These are phyloP conservation scores for Nicotiana noctiflora DNA, from an alignment of 257 asterid species.

Conservation along the genomic window DNA sequence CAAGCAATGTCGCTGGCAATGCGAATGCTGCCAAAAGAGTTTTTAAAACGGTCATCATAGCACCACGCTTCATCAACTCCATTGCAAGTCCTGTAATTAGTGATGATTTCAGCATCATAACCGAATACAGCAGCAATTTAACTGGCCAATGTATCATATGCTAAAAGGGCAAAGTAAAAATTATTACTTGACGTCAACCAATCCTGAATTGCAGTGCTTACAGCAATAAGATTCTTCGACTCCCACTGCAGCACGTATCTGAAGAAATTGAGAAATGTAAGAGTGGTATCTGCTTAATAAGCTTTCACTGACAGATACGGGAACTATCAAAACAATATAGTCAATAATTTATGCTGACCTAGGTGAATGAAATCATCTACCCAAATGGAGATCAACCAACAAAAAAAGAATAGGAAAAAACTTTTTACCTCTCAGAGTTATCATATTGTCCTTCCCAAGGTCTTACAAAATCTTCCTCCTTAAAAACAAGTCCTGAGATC, in stretches of 20 bases:
- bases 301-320: background rate
- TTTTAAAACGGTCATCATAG: conserved; percentile 90
- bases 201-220: conserved; percentile 94
- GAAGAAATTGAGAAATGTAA: conserved; percentile 19
- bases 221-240: conserved; percentile 70
- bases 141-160: background rate
- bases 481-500: conserved; percentile 83
- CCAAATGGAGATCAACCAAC: background rate
- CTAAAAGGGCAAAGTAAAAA: conserved; percentile 9
- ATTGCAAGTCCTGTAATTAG: conserved; percentile 55
- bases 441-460: conserved; percentile 79
- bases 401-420: background rate
- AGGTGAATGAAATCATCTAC: background rate
- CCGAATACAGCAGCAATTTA: background rate
- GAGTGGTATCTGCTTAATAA: conserved; percentile 7
- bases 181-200: conserved; percentile 90
- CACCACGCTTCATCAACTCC: conserved; percentile 88
- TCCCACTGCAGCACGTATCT: conserved; percentile 96
- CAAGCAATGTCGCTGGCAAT: conserved; percentile 81
- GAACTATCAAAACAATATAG: background rate
- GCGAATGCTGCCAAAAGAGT: conserved; percentile 76
- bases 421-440: conserved; percentile 69
- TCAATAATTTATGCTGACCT: background rate
- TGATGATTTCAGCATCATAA: conserved; percentile 14
- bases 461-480: conserved; percentile 70